Base-by-base conservation (phyloP, 179 eudicot genomes). In the Beta corolliflora region DNA sequence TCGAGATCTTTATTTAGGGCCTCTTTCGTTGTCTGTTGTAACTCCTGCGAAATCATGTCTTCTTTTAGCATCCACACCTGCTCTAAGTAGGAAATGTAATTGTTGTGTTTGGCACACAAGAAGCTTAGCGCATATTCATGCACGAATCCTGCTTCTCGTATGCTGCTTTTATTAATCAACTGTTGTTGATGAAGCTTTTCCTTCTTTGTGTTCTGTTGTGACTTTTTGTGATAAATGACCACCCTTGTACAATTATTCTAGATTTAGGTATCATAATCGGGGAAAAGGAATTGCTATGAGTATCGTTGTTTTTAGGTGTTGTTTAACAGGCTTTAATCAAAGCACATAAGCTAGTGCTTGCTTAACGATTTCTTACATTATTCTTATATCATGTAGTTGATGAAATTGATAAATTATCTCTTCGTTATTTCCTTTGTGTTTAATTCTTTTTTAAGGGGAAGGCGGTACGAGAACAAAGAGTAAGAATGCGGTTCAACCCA, bases 1-100 rank as follows among this genome's bases (percentile, higher is more conserved):
- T 58, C 59, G 36, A 58, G 46, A 61, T 80, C 73, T 48, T 76
- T 65, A 25, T 59, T 46, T 44, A 67, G 36, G 74, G 23, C 68
- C 58, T 31, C 31, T 65, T 55, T 61, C 61, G 19, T 23, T 23
- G 16, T 65, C 44, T 71, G 48, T 71, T 36, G 61, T 78, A 53
- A 72, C 50, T 58, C 25, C 41, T 16, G 81, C 18, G 77, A 73
- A 6, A 13, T 73, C 54, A 36, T 15, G 41, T 16, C 23, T 44
- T 21, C 68, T 19, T 23, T 48, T 48, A 56, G 7, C 41, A 61
- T 53, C 63, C 74, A 65, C 82, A 68, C 21, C 25, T 29, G 13
- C 61, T 72, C 15, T 52, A 5, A 67, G 46, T 19, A 36, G 29
- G 45, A 52, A 53, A 23, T 73, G 76, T 53, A 23, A 53, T 73